These are phyloP conservation scores for Cadophora sp. DNA, from an alignment of 2,329 filamentous ascomycete genomes.

Conservation along the genomic window DNA sequence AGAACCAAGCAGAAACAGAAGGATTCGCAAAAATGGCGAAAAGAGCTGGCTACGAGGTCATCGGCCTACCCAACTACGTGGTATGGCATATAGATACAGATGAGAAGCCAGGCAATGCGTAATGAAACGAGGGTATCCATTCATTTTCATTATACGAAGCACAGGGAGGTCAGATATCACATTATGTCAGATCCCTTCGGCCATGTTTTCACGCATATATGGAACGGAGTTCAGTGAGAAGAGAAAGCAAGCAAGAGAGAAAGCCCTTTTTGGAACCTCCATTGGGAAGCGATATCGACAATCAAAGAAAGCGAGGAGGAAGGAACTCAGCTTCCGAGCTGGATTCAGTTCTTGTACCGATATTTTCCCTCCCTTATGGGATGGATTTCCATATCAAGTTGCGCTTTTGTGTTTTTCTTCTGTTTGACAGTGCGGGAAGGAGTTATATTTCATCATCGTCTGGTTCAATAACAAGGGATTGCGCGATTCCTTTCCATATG, in stretches of 20 bases:
- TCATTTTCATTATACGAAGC: constrained; percentile 30
- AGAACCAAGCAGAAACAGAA: constrained; percentile 98
- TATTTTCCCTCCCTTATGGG: constrained; percentile 18
- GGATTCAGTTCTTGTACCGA: constrained; percentile 38
- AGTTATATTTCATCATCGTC: constrained; percentile 28
- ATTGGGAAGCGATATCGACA: constrained; percentile 30
- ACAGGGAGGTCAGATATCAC: constrained; percentile 24
- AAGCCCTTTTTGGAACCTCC: constrained; percentile 27
- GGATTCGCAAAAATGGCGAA: constrained; percentile 99
- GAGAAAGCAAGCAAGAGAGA: constrained; percentile 13
- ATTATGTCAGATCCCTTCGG: constrained; percentile 32
- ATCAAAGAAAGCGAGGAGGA: constrained; percentile 24
- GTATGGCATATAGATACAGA: constrained; percentile 99
- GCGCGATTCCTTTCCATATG: background rate
- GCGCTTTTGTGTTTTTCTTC: constrained; percentile 20
- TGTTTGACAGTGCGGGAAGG: constrained; percentile 29
- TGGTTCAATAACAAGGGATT: background rate
- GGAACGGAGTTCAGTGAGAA: constrained; percentile 41
- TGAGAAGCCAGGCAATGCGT: constrained; percentile 83
- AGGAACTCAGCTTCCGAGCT: constrained; percentile 1
- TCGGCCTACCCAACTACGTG: constrained; percentile 94
- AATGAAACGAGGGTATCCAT: constrained; percentile 23
- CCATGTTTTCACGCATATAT: constrained; percentile 44
- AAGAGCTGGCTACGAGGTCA: constrained; percentile 89
- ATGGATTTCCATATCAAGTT: background rate